Evolutionary conservation across 768 basidiomycete species (phyloP).

Genomic region (Postia placenta): DNA sequence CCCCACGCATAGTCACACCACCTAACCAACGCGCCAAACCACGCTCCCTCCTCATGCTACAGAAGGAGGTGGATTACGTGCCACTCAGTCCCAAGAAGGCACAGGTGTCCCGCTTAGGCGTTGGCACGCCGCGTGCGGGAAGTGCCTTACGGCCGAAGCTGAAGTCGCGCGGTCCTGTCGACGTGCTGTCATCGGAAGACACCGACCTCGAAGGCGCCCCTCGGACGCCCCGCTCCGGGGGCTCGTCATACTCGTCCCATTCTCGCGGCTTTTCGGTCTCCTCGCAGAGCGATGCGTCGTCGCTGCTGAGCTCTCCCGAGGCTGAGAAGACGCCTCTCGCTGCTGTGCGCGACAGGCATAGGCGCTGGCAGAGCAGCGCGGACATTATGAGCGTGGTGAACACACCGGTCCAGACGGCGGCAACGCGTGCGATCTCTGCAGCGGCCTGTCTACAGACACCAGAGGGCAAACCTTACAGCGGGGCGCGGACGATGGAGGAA

Average conservation of each 20-base stretch:
- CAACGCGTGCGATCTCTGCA: constrained; percentile 11
- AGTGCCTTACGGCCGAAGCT: constrained; percentile 9
- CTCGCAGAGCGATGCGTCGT: not conserved
- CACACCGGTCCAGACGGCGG: not conserved
- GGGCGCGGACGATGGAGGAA: constrained; percentile 57
- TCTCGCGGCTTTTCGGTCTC: constrained; percentile 6
- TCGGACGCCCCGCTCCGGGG: constrained; percentile 2
- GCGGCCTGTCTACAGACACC: constrained; percentile 14
- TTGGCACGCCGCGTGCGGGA: constrained; percentile 17
- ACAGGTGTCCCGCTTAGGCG: constrained; percentile 26
- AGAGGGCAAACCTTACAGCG: constrained; percentile 15
- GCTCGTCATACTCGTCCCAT: not conserved
- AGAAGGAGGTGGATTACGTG: constrained; percentile 65
- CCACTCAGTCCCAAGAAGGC: constrained; percentile 67
- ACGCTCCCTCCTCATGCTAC: constrained; percentile 57
- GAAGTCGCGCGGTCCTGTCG: not conserved
- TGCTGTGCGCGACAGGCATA: constrained; percentile 10
- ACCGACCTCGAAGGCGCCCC: constrained; percentile 1
- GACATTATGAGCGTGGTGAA: constrained; percentile 7
- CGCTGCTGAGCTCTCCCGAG: not conserved
- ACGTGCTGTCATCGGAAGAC: constrained; percentile 9
- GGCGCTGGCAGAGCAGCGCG: constrained; percentile 17
- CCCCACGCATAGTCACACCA: constrained; percentile 14
- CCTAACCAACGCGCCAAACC: constrained; percentile 26
- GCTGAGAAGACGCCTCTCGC: constrained; percentile 5